Evolutionary conservation across 768 basidiomycete species (phyloP).

Genomic region (Tulasnella sp.): DNA sequence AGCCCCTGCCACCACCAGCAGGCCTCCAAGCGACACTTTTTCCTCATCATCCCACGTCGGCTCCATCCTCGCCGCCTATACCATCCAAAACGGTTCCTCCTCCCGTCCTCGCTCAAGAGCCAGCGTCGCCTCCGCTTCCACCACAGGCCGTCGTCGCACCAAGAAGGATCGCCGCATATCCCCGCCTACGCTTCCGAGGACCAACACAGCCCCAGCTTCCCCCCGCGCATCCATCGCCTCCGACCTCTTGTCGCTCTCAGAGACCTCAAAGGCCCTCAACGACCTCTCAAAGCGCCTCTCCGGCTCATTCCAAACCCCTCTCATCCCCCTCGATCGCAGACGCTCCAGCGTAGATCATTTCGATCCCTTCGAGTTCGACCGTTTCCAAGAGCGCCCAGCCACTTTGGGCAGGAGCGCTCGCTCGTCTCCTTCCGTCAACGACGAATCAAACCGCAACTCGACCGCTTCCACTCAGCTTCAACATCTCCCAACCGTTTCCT

Average conservation of each 20-base stretch:
- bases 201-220: not conserved
- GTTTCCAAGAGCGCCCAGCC: not conserved
- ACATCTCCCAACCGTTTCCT: not conserved
- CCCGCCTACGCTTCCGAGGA: not conserved
- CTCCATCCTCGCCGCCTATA: not conserved
- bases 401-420: not conserved
- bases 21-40: not conserved
- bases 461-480: not conserved
- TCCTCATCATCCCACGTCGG: not conserved
- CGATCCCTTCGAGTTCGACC: slow-evolving; percentile 10
- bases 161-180: slow-evolving; percentile 2
- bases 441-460: not conserved
- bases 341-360: not conserved
- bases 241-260: slow-evolving; percentile 9
- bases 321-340: not conserved
- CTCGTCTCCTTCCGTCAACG: not conserved
- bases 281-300: slow-evolving; percentile 6
- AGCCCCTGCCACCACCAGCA: not conserved
- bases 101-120: not conserved
- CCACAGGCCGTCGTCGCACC: not conserved
- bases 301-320: not conserved
- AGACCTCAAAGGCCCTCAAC: slow-evolving; percentile 9
- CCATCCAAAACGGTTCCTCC: not conserved
- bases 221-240: slow-evolving; percentile 9
- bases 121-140: not conserved